Percentiles rank a stretch among this genome's conserved stretches.
Evolutionary conservation across 306 rosid species (phyloP).

Genomic region (Crataegus laevigata): DNA sequence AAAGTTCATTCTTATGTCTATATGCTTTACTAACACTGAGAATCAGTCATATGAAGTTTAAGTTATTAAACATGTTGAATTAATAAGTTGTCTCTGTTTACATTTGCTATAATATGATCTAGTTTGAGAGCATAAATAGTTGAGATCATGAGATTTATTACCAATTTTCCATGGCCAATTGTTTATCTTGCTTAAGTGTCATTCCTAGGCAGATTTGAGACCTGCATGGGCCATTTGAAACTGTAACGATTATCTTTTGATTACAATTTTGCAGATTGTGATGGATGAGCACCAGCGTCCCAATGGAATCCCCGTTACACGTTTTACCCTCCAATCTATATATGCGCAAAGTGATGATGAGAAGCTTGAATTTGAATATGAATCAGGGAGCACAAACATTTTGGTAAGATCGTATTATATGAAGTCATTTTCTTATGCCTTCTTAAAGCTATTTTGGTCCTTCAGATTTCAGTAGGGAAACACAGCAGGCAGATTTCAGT

Average conservation of each 20-base stretch:
- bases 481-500: neutral
- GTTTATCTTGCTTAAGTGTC: neutral
- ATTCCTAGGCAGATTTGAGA: neutral
- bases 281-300: slow-evolving; percentile 95
- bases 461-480: neutral
- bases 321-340: slow-evolving; percentile 80
- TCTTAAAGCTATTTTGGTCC: neutral
- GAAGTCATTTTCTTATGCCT: neutral
- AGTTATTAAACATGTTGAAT: neutral
- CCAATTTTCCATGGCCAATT: neutral
- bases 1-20: neutral
- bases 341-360: slow-evolving; percentile 89
- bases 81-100: neutral
- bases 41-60: neutral
- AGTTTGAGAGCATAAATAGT: neutral
- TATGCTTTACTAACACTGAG: neutral
- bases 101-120: neutral
- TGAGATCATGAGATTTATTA: neutral
- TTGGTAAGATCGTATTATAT: slow-evolving; percentile 46
- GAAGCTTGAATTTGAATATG: slow-evolving; percentile 95
- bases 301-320: slow-evolving; percentile 89
- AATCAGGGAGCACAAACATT: slow-evolving; percentile 86
- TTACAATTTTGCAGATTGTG: slow-evolving; percentile 58
- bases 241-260: neutral
- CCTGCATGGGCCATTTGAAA: neutral